phyloP scores from a whole-genome alignment of 2,329 filamentous ascomycete species.

The Endoconidiophora laricicola region DNA sequence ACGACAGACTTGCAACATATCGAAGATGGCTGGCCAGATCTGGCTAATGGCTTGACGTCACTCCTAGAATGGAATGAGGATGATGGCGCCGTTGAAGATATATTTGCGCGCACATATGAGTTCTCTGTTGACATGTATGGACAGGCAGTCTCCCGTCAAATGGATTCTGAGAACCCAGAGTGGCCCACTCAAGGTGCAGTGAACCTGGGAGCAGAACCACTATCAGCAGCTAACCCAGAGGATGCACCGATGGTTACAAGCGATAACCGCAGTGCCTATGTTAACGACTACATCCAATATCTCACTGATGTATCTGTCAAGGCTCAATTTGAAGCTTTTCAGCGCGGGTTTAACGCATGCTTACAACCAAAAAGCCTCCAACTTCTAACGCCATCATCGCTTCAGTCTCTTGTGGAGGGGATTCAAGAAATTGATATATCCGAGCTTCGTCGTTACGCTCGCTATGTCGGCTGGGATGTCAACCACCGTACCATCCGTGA shows the following conservation, averaged over 20 bases:
- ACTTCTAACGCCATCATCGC: constrained; percentile 51
- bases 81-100: constrained; percentile 60
- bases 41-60: constrained; percentile 55
- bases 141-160: constrained; percentile 38
- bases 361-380: constrained; percentile 52
- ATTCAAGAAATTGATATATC: constrained; percentile 61
- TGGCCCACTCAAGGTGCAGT: constrained; percentile 16
- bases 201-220: constrained; percentile 13
- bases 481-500: constrained; percentile 52
- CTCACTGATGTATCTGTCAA: constrained; percentile 62
- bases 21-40: constrained; percentile 70
- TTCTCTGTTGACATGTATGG: constrained; percentile 52
- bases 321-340: constrained; percentile 66
- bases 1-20: constrained; percentile 61
- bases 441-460: constrained; percentile 52
- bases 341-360: constrained; percentile 62
- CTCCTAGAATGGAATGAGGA: constrained; percentile 61
- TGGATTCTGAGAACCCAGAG: constrained; percentile 30
- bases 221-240: constrained; percentile 24
- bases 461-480: constrained; percentile 68
- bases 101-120: constrained; percentile 73
- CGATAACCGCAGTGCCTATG: constrained; percentile 59
- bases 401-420: constrained; percentile 73
- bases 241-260: constrained; percentile 64
- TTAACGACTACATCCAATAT: constrained; percentile 72